Evolutionary conservation across 2,329 filamentous ascomycete species (phyloP).

Genomic region (Beauveria medogensis): DNA sequence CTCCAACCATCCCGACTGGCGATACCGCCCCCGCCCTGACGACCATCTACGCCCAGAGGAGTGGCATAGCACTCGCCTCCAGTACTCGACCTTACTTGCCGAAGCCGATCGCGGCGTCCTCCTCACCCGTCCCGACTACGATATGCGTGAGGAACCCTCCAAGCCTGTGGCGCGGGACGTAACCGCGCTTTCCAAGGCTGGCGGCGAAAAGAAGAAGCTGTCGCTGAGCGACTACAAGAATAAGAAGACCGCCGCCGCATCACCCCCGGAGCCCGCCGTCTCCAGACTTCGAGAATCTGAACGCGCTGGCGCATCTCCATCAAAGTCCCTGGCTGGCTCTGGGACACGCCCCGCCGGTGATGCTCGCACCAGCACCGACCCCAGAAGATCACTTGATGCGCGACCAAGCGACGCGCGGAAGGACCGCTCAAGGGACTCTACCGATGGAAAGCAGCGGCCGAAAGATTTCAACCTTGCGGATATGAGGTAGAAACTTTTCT

Average conservation of each 20-base stretch:
- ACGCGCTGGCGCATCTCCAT: conserved; percentile 19
- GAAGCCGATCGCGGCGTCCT: conserved; percentile 51
- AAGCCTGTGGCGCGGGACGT: conserved; percentile 29
- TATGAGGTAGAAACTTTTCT: conserved; percentile 20
- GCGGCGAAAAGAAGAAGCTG: conserved; percentile 46
- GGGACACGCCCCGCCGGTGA: neutral
- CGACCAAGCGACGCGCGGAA: conserved; percentile 15
- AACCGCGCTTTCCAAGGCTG: conserved; percentile 31
- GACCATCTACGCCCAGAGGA: conserved; percentile 36
- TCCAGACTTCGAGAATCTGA: conserved; percentile 25
- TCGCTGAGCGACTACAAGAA: conserved; percentile 54
- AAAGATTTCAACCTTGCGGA: conserved; percentile 21
- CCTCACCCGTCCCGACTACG: conserved; percentile 48
- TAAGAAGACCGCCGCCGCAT: conserved; percentile 33
- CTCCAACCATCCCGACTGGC: conserved; percentile 39
- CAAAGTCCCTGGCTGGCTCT: conserved; percentile 10
- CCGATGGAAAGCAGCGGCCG: conserved; percentile 24
- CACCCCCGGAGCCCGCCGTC: conserved; percentile 27
- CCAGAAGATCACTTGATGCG: conserved; percentile 8
- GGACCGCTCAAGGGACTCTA: conserved; percentile 15
- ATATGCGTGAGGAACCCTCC: conserved; percentile 45
- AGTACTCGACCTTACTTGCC: conserved; percentile 50
- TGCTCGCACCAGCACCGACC: conserved; percentile 2
- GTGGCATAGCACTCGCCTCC: conserved; percentile 41
- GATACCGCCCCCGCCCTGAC: conserved; percentile 36